These are phyloP conservation scores for Alloteropsis semialata DNA, from an alignment of 176 grass and related monocot genomes.

Conservation along the genomic window DNA sequence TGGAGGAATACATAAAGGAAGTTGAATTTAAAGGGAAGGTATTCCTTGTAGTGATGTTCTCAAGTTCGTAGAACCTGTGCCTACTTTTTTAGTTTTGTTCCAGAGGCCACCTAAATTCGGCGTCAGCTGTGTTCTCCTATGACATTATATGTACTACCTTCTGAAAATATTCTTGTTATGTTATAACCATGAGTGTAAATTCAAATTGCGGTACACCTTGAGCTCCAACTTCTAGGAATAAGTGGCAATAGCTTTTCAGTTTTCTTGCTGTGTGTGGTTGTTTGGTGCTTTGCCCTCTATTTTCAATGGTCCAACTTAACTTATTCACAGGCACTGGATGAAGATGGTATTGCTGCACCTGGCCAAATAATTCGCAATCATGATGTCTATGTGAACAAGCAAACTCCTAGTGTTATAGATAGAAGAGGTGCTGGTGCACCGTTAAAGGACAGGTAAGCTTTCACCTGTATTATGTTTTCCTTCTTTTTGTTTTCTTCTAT, in stretches of 20 bases:
- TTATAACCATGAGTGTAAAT: neutral
- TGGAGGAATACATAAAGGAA: neutral
- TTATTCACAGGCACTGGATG: slow-evolving; percentile 72
- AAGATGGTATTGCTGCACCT: slow-evolving; percentile 81
- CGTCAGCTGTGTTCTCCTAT: neutral
- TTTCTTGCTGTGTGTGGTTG: neutral
- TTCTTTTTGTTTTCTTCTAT: slow-evolving; percentile 13
- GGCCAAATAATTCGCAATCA: slow-evolving; percentile 94
- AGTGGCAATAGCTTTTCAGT: neutral
- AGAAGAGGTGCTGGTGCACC: slow-evolving; percentile 14
- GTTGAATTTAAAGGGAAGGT: neutral
- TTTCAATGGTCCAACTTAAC: neutral
- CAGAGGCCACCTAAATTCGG: neutral
- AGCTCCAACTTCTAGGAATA: neutral
- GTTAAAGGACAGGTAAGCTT: slow-evolving; percentile 42
- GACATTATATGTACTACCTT: neutral
- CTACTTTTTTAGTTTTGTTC: neutral
- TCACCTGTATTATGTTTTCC: neutral
- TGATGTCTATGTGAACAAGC: slow-evolving; percentile 88
- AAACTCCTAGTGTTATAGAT: slow-evolving; percentile 33
- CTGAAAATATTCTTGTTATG: neutral
- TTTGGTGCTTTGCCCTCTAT: neutral
- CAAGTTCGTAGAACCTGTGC: neutral
- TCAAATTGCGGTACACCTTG: neutral
- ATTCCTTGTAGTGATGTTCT: neutral